Evolutionary conservation across 257 asterid genomes (phyloP).

Genomic region (Schizonepeta tenuifolia): DNA sequence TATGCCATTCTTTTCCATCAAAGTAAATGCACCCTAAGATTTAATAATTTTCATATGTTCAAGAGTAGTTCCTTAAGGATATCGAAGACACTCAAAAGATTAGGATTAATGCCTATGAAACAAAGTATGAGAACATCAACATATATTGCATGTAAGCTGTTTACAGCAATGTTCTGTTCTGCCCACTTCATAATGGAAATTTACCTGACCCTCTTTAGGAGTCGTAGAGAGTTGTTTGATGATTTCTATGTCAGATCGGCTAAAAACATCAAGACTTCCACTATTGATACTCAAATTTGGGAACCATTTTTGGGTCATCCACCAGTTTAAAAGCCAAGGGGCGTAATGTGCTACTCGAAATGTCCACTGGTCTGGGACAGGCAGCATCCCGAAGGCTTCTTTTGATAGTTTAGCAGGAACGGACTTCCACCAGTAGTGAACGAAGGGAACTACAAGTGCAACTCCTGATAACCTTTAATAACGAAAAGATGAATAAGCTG

Average conservation of each 20-base stretch:
- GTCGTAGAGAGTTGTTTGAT: conserved; percentile 44
- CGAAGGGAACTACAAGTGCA: conserved; percentile 74
- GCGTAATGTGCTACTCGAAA: conserved; percentile 65
- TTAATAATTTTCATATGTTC: background rate
- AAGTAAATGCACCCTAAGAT: no score
- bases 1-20: no score
- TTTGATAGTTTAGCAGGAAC: conserved; percentile 58
- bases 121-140: background rate
- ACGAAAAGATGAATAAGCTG: background rate
- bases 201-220: conserved; percentile 66
- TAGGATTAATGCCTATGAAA: background rate
- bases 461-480: conserved; percentile 68
- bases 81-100: background rate
- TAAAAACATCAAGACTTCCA: conserved; percentile 52
- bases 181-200: conserved; percentile 5
- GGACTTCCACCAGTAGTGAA: conserved; percentile 77
- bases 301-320: conserved; percentile 90
- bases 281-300: conserved; percentile 52
- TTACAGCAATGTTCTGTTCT: background rate
- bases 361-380: conserved; percentile 53
- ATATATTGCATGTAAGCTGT: background rate
- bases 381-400: conserved; percentile 41
- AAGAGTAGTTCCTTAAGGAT: background rate
- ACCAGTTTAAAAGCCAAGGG: conserved; percentile 81
- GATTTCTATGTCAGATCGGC: conserved; percentile 63